Percentiles rank a stretch among this genome's conserved stretches.
Evolutionary conservation across 495 filamentous ascomycete genomes (phyloP).

Genomic region (Penicillium chermesinum): DNA sequence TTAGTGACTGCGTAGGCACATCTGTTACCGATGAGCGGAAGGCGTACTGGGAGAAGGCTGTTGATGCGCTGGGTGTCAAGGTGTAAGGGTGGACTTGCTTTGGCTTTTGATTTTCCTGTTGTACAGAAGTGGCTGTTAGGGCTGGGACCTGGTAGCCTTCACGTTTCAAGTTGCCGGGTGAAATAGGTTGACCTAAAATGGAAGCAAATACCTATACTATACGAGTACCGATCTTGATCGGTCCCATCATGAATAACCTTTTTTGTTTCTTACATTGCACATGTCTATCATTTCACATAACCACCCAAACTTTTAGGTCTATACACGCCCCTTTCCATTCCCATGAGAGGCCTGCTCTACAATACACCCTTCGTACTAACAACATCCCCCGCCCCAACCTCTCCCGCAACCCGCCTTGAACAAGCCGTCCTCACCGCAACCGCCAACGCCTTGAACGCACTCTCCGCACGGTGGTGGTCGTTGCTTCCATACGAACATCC

Average conservation of each 20-base stretch:
- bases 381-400: conserved; percentile 81
- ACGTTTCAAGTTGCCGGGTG: too few relatives aligned
- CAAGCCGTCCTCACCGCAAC: conserved; percentile 76
- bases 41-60: conserved; percentile 51
- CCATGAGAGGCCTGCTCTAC: conserved; percentile 10
- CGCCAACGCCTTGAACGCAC: conserved; percentile 93
- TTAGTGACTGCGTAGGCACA: conserved; percentile 58
- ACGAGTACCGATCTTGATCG: too few relatives aligned
- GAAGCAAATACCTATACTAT: too few relatives aligned
- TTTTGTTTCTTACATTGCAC: too few relatives aligned
- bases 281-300: too few relatives aligned
- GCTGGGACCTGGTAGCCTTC: too few relatives aligned
- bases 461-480: conserved; percentile 95
- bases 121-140: too few relatives aligned
- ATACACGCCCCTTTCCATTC: background rate
- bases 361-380: conserved; percentile 92
- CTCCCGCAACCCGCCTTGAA: conserved; percentile 60
- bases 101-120: background rate
- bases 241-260: too few relatives aligned
- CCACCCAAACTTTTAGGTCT: too few relatives aligned
- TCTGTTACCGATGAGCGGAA: conserved; percentile 42
- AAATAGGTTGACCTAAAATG: too few relatives aligned
- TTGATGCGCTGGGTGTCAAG: conserved; percentile 26
- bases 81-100: background rate
- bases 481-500: conserved; percentile 84